Evolutionary conservation across 225 moss, liverwort and hornwort genomes (phyloP).

Genomic region (Straminergon stramineum): DNA sequence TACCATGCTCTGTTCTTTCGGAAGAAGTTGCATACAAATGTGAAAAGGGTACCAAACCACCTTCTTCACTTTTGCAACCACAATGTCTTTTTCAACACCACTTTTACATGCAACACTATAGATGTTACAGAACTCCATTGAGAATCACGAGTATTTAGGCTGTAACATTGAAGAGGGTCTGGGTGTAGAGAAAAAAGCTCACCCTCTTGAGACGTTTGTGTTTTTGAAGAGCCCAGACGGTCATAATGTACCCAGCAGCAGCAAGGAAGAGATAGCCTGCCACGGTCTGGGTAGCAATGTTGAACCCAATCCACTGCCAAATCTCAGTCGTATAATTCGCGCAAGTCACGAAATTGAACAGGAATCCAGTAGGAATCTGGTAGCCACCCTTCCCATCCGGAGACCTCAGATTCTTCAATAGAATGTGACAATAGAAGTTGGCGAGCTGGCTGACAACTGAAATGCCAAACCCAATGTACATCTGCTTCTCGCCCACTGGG

Average conservation of each 20-base stretch:
- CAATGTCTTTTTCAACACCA: not conserved
- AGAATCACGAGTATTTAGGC: not conserved
- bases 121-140: not conserved
- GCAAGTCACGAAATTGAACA: slow-evolving; percentile 86
- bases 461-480: slow-evolving; percentile 64
- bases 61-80: not conserved
- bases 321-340: slow-evolving; percentile 96
- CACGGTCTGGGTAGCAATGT: slow-evolving; percentile 83
- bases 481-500: slow-evolving; percentile 62
- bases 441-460: slow-evolving; percentile 59
- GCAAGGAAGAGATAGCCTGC: slow-evolving; percentile 78
- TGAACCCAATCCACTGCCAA: slow-evolving; percentile 96
- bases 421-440: slow-evolving; percentile 83
- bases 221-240: slow-evolving; percentile 94
- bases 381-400: slow-evolving; percentile 84
- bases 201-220: slow-evolving; percentile 88
- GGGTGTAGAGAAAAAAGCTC: not conserved
- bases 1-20: not conserved
- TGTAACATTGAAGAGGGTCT: not conserved
- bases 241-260: slow-evolving; percentile 83
- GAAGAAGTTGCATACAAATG: not conserved
- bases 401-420: slow-evolving; percentile 72
- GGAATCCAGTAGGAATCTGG: slow-evolving; percentile 81
- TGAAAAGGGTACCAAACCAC: not conserved
- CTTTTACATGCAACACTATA: not conserved